Evolutionary conservation across 305 asterid species (phyloP).

Genomic region (Rubia balearica): DNA sequence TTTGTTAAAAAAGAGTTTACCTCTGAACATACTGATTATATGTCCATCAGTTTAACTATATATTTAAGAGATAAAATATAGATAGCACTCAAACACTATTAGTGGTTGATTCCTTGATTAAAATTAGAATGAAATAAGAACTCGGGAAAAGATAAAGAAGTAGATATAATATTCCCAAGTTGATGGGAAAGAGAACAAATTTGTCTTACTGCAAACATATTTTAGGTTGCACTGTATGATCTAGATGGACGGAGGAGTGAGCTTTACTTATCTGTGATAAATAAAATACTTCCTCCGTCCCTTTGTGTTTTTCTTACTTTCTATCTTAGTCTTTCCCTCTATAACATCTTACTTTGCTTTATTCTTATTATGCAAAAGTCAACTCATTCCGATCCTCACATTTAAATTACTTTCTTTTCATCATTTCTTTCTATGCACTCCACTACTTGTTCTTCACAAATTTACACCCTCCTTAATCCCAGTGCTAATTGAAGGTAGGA

Average conservation of each 20-base stretch:
- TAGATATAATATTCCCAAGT: not conserved
- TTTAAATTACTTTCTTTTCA: not conserved
- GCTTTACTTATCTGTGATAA: no score
- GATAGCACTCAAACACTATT: not conserved
- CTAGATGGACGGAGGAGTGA: no score
- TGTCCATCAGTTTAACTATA: not conserved
- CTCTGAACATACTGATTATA: not conserved
- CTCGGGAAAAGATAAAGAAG: not conserved
- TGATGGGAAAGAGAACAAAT: no score
- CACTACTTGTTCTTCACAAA: not conserved
- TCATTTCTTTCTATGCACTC: not conserved
- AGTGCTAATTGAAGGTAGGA: not conserved
- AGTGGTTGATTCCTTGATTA: not conserved
- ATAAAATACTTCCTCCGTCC: not conserved
- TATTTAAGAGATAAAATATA: not conserved
- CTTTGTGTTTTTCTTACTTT: not conserved
- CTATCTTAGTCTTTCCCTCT: no score
- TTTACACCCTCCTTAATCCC: not conserved
- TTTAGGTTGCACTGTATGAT: not conserved
- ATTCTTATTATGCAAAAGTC: not conserved
- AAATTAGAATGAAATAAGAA: not conserved
- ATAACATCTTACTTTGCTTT: not conserved
- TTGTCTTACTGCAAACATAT: not conserved
- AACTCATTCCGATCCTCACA: not conserved
- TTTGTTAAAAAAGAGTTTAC: not conserved